Conservation (phyloP, 345 rosid species). For the Adansonia digitata region DNA sequence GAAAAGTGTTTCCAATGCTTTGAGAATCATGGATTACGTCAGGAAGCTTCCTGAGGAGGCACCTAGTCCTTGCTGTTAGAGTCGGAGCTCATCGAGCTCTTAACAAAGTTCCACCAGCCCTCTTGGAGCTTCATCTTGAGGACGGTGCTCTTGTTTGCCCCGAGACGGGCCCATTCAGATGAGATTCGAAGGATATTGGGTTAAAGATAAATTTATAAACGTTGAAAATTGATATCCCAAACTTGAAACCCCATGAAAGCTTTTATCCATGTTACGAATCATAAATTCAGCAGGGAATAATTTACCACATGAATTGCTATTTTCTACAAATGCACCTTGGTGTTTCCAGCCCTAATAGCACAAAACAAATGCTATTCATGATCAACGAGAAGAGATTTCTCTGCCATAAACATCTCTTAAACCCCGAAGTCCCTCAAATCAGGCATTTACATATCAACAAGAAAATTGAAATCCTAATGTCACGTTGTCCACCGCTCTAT, state of each 20-base stretch:
- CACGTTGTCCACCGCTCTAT: too few species aligned
- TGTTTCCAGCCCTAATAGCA: neutral
- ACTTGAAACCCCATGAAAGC: too few species aligned
- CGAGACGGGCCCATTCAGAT: slow-evolving; percentile 55
- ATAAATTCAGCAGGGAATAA: too few species aligned
- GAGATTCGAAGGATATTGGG: too few species aligned
- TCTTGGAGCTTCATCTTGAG: slow-evolving; percentile 76
- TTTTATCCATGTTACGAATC: too few species aligned
- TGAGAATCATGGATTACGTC: slow-evolving; percentile 53
- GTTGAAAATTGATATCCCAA: too few species aligned
- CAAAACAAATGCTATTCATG: neutral
- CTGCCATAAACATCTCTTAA: neutral
- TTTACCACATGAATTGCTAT: neutral
- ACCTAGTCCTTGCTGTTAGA: slow-evolving; percentile 41
- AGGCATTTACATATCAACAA: too few species aligned
- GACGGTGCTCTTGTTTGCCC: slow-evolving; percentile 91
- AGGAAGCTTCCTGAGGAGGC: slow-evolving; percentile 67
- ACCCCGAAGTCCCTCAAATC: too few species aligned
- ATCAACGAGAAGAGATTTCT: neutral
- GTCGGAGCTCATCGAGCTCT: slow-evolving; percentile 52
- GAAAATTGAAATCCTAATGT: too few species aligned
- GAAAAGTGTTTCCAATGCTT: slow-evolving; percentile 73
- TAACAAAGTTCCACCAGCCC: slow-evolving; percentile 71
- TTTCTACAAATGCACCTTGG: neutral
- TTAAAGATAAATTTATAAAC: too few species aligned